These are phyloP conservation scores for Carex pumila DNA, from an alignment of 176 grass and related monocot species.

Conservation along the genomic window DNA sequence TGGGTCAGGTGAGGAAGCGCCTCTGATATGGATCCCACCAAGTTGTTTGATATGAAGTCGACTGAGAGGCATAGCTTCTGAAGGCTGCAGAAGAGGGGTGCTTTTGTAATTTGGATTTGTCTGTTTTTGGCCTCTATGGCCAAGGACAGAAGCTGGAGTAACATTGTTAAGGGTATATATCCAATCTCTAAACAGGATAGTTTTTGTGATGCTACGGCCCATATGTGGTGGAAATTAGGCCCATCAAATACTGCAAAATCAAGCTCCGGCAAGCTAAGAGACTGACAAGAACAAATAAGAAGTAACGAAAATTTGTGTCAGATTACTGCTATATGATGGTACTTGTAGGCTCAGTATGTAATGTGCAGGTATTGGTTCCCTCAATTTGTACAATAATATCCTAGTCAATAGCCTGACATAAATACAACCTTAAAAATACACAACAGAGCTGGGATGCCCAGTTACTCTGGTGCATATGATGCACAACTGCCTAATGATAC, in stretches of 20 bases:
- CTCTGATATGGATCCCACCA: conserved; percentile 63
- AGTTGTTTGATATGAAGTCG: conserved; percentile 78
- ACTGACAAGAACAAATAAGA: conserved; percentile 34
- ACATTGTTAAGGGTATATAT: conserved; percentile 82
- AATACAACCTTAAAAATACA: neutral
- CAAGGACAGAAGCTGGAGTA: conserved; percentile 45
- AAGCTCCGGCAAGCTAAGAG: conserved; percentile 53
- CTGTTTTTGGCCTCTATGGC: conserved; percentile 26
- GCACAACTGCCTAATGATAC: neutral
- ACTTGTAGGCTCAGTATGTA: neutral
- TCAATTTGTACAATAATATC: neutral
- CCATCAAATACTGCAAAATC: conserved; percentile 81
- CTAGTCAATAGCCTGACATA: neutral
- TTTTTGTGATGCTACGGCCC: conserved; percentile 52
- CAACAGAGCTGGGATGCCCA: neutral
- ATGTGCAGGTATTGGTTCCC: neutral
- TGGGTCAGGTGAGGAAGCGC: conserved; percentile 62
- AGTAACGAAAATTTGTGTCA: neutral
- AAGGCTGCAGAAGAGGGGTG: conserved; percentile 66
- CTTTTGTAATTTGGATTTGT: conserved; percentile 30
- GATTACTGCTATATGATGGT: neutral
- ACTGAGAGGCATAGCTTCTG: conserved; percentile 71
- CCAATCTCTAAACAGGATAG: conserved; percentile 78
- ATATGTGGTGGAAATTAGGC: conserved; percentile 57
- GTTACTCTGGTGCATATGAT: neutral